phyloP scores from a whole-genome alignment of 331 rosid genomes.

The Telfairia occidentalis region DNA sequence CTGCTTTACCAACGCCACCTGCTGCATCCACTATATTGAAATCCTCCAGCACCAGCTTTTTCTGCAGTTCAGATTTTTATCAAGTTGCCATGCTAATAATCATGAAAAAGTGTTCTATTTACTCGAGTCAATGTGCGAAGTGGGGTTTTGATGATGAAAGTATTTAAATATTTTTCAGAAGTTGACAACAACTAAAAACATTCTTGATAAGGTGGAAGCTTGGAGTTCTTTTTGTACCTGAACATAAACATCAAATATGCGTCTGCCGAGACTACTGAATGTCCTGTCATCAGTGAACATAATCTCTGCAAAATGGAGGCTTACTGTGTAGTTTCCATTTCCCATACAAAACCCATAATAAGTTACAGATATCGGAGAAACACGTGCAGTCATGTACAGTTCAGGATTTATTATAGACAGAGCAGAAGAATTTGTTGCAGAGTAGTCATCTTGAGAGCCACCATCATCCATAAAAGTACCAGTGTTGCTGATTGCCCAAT shows the following conservation, averaged over 20 bases:
- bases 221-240: slow-evolving; percentile 18
- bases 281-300: slow-evolving; percentile 24
- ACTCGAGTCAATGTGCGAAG: not conserved
- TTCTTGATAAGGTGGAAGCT: not conserved
- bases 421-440: slow-evolving; percentile 21
- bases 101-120: not conserved
- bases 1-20: slow-evolving; percentile 19
- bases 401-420: slow-evolving; percentile 34
- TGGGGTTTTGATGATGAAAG: not conserved
- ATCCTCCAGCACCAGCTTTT: slow-evolving; percentile 11
- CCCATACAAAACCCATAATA: slow-evolving; percentile 19
- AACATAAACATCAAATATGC: slow-evolving; percentile 23
- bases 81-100: not conserved
- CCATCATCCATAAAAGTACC: slow-evolving; percentile 41
- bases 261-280: slow-evolving; percentile 22
- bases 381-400: slow-evolving; percentile 16
- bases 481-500: slow-evolving; percentile 68
- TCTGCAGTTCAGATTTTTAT: slow-evolving; percentile 1
- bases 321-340: slow-evolving; percentile 19
- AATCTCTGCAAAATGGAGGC: slow-evolving; percentile 26
- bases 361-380: slow-evolving; percentile 21
- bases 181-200: not conserved
- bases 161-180: not conserved
- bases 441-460: not conserved
- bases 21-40: slow-evolving; percentile 14